These are phyloP conservation scores for Ganoderma meredithae DNA, from an alignment of 1,284 basidiomycete genomes.

Conservation along the genomic window DNA sequence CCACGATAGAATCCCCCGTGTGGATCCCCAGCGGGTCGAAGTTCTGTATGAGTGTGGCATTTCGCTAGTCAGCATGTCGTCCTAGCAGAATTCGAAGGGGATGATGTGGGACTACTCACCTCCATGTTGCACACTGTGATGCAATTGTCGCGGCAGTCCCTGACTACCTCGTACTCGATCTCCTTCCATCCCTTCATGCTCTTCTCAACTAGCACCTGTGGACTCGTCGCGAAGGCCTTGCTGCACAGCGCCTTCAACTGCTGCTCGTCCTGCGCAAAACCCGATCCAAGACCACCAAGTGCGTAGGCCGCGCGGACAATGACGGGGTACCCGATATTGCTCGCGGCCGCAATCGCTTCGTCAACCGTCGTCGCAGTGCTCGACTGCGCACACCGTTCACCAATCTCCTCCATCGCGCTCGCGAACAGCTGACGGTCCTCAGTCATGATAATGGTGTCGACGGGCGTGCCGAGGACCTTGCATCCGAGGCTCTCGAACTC, in stretches of 20 bases:
- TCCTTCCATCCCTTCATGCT: slow-evolving; percentile 99
- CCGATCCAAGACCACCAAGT: slow-evolving; percentile 93
- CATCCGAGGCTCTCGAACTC: slow-evolving; percentile 91
- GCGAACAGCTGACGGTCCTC: slow-evolving; percentile 97
- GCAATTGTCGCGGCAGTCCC: slow-evolving; percentile 97
- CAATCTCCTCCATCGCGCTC: slow-evolving; percentile 94
- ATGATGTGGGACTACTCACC: slow-evolving; percentile 58
- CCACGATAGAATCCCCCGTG: slow-evolving; percentile 99
- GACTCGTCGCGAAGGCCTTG: slow-evolving; percentile 96
- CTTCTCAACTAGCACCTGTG: slow-evolving; percentile 97
- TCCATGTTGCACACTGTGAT: slow-evolving; percentile 99
- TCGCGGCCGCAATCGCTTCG: slow-evolving; percentile 88
- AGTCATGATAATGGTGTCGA: slow-evolving; percentile 96
- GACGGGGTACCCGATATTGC: slow-evolving; percentile 92
- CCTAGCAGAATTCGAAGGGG: slow-evolving; percentile 16
- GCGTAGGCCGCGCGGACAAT: slow-evolving; percentile 98
- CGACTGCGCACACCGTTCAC: slow-evolving; percentile 93
- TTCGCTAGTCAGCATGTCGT: neutral
- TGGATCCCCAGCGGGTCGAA: slow-evolving; percentile 99
- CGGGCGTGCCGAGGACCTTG: slow-evolving; percentile 94
- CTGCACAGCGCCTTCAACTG: slow-evolving; percentile 89
- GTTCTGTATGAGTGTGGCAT: slow-evolving; percentile 68
- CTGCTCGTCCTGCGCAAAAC: slow-evolving; percentile 91
- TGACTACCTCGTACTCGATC: slow-evolving; percentile 99
- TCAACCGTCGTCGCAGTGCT: slow-evolving; percentile 85